These are phyloP conservation scores for Salvia hispanica DNA, from an alignment of 257 asterid species.

Conservation along the genomic window DNA sequence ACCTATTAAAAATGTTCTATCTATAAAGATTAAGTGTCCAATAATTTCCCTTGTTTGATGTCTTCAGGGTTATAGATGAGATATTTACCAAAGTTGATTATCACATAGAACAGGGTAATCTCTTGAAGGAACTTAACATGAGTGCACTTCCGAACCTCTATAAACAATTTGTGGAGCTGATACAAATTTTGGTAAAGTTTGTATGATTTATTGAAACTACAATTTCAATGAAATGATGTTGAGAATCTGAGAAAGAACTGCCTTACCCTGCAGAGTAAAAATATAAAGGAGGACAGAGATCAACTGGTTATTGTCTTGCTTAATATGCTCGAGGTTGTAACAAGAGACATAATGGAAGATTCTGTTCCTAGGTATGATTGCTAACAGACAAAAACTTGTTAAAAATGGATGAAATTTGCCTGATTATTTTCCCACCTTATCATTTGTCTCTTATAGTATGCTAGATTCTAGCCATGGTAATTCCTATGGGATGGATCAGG, in stretches of 20 bases:
- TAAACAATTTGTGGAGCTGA: slow-evolving; percentile 80
- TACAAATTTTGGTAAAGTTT: slow-evolving; percentile 70
- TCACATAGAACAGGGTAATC: slow-evolving; percentile 63
- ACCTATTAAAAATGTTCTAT: slow-evolving; percentile 5
- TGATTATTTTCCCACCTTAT: slow-evolving; percentile 31
- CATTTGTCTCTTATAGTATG: slow-evolving; percentile 48
- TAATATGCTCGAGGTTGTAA: slow-evolving; percentile 92
- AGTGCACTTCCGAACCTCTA: slow-evolving; percentile 79
- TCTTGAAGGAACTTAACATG: slow-evolving; percentile 61
- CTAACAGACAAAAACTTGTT: slow-evolving; percentile 16
- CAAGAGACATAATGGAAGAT: slow-evolving; percentile 93
- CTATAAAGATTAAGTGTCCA: slow-evolving; percentile 16
- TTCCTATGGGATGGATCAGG: slow-evolving; percentile 60
- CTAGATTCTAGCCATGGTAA: slow-evolving; percentile 84
- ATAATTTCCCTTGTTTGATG: slow-evolving; percentile 29
- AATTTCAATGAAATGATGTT: slow-evolving; percentile 12
- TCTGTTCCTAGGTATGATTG: slow-evolving; percentile 62
- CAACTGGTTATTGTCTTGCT: slow-evolving; percentile 88
- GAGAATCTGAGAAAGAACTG: slow-evolving; percentile 22
- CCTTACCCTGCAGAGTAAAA: slow-evolving; percentile 66
- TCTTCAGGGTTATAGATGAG: slow-evolving; percentile 67
- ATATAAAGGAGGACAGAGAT: slow-evolving; percentile 79
- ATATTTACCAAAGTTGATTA: slow-evolving; percentile 74
- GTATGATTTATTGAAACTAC: not conserved
- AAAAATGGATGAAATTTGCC: slow-evolving; percentile 21